Evolutionary conservation across 2,329 filamentous ascomycete species (phyloP).

Genomic region (Anthostomella pinea): DNA sequence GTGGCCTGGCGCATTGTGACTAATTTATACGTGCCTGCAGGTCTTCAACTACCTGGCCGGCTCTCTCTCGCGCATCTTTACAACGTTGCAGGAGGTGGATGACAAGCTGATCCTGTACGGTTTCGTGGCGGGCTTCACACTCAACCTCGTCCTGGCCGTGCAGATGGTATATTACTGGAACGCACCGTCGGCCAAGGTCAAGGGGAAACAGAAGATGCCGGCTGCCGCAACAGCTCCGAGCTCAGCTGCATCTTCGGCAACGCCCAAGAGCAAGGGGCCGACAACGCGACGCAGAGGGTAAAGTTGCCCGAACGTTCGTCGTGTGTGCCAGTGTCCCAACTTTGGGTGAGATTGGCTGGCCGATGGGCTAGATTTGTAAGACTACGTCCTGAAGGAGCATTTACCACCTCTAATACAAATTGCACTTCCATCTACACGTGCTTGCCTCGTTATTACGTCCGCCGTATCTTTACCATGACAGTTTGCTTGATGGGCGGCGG

Average conservation of each 20-base stretch:
- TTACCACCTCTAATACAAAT: background rate
- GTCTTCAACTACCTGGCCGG: constrained; percentile 98
- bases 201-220: constrained; percentile 38
- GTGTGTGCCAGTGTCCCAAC: no score
- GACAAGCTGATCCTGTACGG: constrained; percentile 95
- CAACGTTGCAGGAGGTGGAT: constrained; percentile 93
- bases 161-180: constrained; percentile 99
- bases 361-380: background rate
- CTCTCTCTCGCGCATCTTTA: constrained; percentile 93
- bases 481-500: no score
- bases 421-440: background rate
- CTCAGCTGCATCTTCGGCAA: constrained; percentile 27
- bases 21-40: constrained; percentile 42
- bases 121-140: constrained; percentile 84
- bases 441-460: background rate
- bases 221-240: constrained; percentile 20
- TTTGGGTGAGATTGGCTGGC: constrained; percentile 8
- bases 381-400: background rate
- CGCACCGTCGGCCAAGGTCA: constrained; percentile 45
- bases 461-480: no score
- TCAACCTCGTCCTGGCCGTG: constrained; percentile 80
- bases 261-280: constrained; percentile 38
- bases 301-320: background rate
- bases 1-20: no score
- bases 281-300: constrained; percentile 43